Evolutionary conservation across 2,329 filamentous ascomycete genomes (phyloP).

Genomic region (Xylaria hypoxylon): DNA sequence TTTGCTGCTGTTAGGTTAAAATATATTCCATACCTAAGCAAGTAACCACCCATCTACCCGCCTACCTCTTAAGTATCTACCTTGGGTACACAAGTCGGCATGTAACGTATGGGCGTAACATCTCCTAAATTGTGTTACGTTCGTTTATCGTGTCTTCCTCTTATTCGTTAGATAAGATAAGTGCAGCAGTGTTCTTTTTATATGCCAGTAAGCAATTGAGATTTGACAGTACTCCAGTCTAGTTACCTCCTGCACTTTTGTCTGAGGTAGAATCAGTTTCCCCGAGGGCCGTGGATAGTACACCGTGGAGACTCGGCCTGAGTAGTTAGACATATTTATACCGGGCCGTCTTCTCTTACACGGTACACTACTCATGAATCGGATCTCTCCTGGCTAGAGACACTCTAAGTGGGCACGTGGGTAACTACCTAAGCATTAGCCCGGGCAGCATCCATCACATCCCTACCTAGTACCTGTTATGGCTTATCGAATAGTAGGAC

Average conservation of each 20-base stretch:
- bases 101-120: too few relatives aligned
- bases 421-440: slow-evolving; percentile 5
- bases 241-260: not conserved
- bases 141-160: not conserved
- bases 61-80: too few relatives aligned
- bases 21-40: too few relatives aligned
- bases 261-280: not conserved
- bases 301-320: not conserved
- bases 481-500: slow-evolving; percentile 2
- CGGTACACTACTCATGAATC: not conserved
- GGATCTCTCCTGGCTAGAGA: not conserved
- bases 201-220: not conserved
- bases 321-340: not conserved
- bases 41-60: too few relatives aligned
- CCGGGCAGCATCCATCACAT: not conserved
- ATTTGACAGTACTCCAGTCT: not conserved
- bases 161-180: not conserved
- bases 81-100: too few relatives aligned
- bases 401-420: not conserved
- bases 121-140: not conserved
- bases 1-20: too few relatives aligned
- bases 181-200: not conserved
- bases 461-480: not conserved
- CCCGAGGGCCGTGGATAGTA: not conserved
- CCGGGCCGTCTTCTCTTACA: not conserved